Percentiles rank a stretch among this genome's conserved stretches.
Evolutionary conservation across 768 basidiomycete genomes (phyloP).

Genomic region (Boletus bicolor): DNA sequence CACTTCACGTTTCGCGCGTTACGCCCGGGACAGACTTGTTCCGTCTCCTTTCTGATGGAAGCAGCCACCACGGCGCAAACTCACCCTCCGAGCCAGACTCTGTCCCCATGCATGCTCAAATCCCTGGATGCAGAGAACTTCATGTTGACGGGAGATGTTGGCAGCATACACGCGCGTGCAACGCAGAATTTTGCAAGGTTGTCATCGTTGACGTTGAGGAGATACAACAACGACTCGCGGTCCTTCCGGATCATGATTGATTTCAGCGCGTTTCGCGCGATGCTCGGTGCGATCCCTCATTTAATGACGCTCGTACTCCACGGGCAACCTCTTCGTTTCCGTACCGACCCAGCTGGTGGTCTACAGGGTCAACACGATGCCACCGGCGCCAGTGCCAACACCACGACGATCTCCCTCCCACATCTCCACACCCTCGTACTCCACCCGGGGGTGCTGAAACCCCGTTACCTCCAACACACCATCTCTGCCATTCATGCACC

Average conservation of each 20-base stretch:
- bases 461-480: slow-evolving; percentile 31
- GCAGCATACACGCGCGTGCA: slow-evolving; percentile 13
- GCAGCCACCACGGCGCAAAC: slow-evolving; percentile 1
- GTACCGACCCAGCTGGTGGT: slow-evolving; percentile 9
- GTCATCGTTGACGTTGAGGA: slow-evolving; percentile 27
- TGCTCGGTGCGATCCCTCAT: slow-evolving; percentile 23
- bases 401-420: slow-evolving; percentile 18
- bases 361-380: slow-evolving; percentile 1
- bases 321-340: slow-evolving; percentile 30
- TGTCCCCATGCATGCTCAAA: slow-evolving; percentile 18
- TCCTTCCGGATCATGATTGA: slow-evolving; percentile 30
- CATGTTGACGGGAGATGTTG: slow-evolving; percentile 19
- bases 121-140: slow-evolving; percentile 31
- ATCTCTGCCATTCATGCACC: slow-evolving; percentile 29
- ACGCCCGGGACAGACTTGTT: slow-evolving; percentile 29
- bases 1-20: slow-evolving; percentile 31
- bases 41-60: slow-evolving; percentile 26
- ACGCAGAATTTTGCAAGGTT: slow-evolving; percentile 19
- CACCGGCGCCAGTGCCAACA: background rate
- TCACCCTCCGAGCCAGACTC: background rate
- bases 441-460: slow-evolving; percentile 30
- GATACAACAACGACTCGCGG: slow-evolving; percentile 27
- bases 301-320: slow-evolving; percentile 27
- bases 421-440: slow-evolving; percentile 30
- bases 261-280: slow-evolving; percentile 23